Percentiles rank a stretch among this genome's conserved stretches.
These are phyloP conservation scores for Scorias spongiosa DNA, from an alignment of 2,329 filamentous ascomycete species.

Conservation along the genomic window DNA sequence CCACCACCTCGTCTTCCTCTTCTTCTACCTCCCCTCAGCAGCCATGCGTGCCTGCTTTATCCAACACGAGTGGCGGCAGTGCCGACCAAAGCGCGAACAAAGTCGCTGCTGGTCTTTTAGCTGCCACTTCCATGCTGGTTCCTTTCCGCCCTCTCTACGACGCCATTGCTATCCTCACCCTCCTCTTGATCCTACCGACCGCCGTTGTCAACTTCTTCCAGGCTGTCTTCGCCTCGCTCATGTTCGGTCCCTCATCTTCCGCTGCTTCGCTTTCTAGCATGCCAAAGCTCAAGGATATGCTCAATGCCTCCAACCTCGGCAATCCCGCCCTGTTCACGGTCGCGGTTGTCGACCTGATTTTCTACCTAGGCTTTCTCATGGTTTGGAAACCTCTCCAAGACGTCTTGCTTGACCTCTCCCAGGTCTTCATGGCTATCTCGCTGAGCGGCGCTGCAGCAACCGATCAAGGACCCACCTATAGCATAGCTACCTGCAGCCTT, in stretches of 20 bases:
- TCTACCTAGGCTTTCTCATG: slow-evolving; percentile 66
- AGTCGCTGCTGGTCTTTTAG: slow-evolving; percentile 57
- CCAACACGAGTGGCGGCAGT: slow-evolving; percentile 8
- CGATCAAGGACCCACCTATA: slow-evolving; percentile 53
- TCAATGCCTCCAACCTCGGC: slow-evolving; percentile 63
- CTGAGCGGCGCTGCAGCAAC: slow-evolving; percentile 66
- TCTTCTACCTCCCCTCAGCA: slow-evolving; percentile 10
- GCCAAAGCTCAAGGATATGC: slow-evolving; percentile 76
- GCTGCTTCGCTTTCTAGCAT: slow-evolving; percentile 43
- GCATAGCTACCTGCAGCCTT: slow-evolving; percentile 54
- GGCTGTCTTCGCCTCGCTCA: slow-evolving; percentile 80
- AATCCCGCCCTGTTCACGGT: slow-evolving; percentile 78
- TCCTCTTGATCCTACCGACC: slow-evolving; percentile 81
- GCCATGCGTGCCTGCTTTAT: slow-evolving; percentile 8
- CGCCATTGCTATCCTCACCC: slow-evolving; percentile 90
- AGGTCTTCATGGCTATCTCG: slow-evolving; percentile 84
- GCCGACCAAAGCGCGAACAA: slow-evolving; percentile 44
- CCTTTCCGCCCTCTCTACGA: slow-evolving; percentile 82
- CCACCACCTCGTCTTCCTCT: no score
- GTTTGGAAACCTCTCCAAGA: slow-evolving; percentile 78
- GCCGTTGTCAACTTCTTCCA: slow-evolving; percentile 80
- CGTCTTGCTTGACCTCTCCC: slow-evolving; percentile 75
- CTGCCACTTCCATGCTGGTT: slow-evolving; percentile 72
- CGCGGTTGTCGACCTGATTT: slow-evolving; percentile 68
- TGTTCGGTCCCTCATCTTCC: slow-evolving; percentile 69